Conservation (phyloP, 106 monocot species). For the Dendrobium catenatum region DNA sequence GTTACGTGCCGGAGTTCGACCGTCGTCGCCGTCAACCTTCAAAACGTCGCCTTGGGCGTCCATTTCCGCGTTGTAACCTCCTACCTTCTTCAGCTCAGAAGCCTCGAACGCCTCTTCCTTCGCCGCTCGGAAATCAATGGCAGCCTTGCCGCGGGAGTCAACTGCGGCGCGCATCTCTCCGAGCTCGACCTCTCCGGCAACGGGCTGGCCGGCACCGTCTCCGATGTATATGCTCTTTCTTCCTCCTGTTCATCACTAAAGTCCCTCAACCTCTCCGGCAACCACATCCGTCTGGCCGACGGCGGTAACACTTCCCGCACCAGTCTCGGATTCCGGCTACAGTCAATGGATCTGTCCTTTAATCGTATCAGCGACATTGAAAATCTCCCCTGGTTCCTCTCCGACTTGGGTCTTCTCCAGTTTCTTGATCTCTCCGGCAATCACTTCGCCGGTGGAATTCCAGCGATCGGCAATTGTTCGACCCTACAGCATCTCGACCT, state of each 20-base stretch:
- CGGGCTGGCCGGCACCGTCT: constrained; percentile 17
- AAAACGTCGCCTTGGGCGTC: constrained; percentile 28
- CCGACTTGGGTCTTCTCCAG: constrained; percentile 16
- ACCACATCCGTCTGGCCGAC: constrained; percentile 17
- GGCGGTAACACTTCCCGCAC: constrained; percentile 20
- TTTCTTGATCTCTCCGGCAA: constrained; percentile 29
- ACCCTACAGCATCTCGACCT: constrained; percentile 39
- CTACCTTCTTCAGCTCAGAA: constrained; percentile 28
- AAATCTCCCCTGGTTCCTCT: constrained; percentile 40
- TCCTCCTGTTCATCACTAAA: constrained; percentile 11
- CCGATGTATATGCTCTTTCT: constrained; percentile 21
- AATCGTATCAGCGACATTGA: constrained; percentile 34
- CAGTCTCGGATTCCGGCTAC: constrained; percentile 19
- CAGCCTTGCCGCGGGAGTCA: constrained; percentile 8
- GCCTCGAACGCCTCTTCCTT: constrained; percentile 39
- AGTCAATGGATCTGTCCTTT: constrained; percentile 53
- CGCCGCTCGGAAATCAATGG: constrained; percentile 43
- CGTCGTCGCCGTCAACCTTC: constrained; percentile 34
- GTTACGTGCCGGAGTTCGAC: constrained; percentile 31
- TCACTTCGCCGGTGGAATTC: constrained; percentile 32
- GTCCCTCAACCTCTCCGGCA: constrained; percentile 19
- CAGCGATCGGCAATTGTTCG: constrained; percentile 35
- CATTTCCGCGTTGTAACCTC: constrained; percentile 42
- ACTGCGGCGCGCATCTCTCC: constrained; percentile 30
- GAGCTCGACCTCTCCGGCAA: constrained; percentile 46